Percentiles rank a stretch among this genome's conserved stretches.
Evolutionary conservation across 305 asterid genomes (phyloP).

Genomic region (Rubia occidens): DNA sequence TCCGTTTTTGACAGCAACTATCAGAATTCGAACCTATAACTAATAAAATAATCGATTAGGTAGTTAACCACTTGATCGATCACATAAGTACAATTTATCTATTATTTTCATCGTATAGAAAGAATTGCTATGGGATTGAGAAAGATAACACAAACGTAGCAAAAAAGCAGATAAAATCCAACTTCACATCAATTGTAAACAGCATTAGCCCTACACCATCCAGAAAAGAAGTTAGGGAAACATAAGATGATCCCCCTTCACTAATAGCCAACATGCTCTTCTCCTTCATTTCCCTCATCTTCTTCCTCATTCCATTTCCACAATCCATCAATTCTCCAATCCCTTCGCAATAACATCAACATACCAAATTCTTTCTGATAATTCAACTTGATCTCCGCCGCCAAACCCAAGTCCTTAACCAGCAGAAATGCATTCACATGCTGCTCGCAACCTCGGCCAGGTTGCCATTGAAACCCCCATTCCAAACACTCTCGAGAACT

Average conservation of each 20-base stretch:
- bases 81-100: too few species aligned
- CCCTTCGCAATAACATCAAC: neutral
- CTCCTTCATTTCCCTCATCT: neutral
- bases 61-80: too few species aligned
- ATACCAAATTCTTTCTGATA: neutral
- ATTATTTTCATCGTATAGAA: too few species aligned
- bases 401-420: neutral
- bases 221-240: neutral
- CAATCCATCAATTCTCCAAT: neutral
- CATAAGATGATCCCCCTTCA: slow-evolving; percentile 1
- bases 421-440: neutral
- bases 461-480: slow-evolving; percentile 1
- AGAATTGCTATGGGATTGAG: too few species aligned
- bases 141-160: too few species aligned
- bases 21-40: too few species aligned
- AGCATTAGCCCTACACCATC: neutral
- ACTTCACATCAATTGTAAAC: neutral
- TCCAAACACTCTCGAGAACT: neutral
- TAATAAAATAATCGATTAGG: too few species aligned
- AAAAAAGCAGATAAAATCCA: neutral
- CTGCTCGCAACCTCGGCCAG: neutral
- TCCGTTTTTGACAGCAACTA: too few species aligned
- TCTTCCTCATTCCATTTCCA: neutral
- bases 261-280: neutral
- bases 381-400: neutral